Evolutionary conservation across 768 basidiomycete genomes (phyloP).

Genomic region (Porphyrellus cyaneotinctus): DNA sequence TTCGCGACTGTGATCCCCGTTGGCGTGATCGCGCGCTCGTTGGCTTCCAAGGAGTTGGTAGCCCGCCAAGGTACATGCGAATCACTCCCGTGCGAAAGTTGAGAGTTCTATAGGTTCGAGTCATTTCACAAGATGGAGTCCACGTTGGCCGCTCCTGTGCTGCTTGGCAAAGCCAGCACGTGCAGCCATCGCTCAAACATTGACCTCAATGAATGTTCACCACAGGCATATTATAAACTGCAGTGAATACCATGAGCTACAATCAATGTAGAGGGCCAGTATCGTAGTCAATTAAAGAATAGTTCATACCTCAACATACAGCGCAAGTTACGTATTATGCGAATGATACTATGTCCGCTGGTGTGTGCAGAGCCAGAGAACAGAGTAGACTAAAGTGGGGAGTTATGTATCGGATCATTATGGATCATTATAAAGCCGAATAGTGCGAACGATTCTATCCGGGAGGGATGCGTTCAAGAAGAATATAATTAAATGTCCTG

Average conservation of each 20-base stretch:
- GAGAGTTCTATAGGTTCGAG: not conserved
- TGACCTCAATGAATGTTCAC: not conserved
- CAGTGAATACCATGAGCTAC: not conserved
- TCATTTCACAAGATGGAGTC: not conserved
- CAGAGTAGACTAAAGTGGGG: not conserved
- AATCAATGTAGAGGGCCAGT: not conserved
- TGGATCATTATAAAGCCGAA: not conserved
- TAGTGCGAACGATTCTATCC: not conserved
- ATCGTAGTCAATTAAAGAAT: not conserved
- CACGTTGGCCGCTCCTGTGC: not conserved
- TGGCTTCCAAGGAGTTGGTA: not conserved
- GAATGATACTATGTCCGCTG: not conserved
- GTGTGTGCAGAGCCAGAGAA: not conserved
- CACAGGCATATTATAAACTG: not conserved
- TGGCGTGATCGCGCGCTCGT: not conserved
- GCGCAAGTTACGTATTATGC: not conserved
- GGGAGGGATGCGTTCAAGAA: not conserved
- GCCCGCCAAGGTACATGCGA: conserved; percentile 4
- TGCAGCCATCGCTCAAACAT: not conserved
- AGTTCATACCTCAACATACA: conserved; percentile 10
- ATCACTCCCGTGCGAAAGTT: not conserved
- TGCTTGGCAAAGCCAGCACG: not conserved
- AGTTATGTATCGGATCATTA: not conserved
- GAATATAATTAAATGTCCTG: not conserved
- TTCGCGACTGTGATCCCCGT: not conserved